Evolutionary conservation across 768 basidiomycete species (phyloP), one percentile per base, ranked within the genome.

Genomic region (Suillus paluster): DNA sequence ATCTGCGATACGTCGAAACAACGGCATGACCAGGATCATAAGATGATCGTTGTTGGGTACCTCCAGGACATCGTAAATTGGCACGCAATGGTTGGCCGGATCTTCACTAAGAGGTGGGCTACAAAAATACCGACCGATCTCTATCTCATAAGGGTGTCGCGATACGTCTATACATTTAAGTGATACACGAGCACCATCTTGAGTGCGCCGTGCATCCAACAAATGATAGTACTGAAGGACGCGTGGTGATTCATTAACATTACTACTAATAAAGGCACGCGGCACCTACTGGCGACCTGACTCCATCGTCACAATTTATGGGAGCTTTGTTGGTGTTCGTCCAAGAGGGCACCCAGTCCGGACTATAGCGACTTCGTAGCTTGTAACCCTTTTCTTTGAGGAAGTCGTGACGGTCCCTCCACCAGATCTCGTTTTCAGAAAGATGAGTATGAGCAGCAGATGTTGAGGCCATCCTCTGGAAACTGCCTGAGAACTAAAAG

Each of bases 161-260:
- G 52, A 23, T 6, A 54, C 61, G 0, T 63, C 14, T 0, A 72
- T 56, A 39, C 49, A 30, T 45, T 78, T 79, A 34, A 80, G 59
- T 23, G 62, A 50, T 11, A 80, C 74, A 3, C 41, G 62, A 12
- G 59, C 59, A 17, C 67, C 66, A 50, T 78, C 73, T 11, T 8
- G 38, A 8, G 63, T 46, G 3, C 74, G 65, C 2, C 63, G 58
- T 1, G 77, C 77, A 57, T 76, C 76, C 14, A 71, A n/a, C 0
- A 62, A 9, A 45, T 19, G n/a, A 60, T 1, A 10, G 9, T 54
- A 21, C 53, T 54, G 0, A 3, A 54, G 2, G 21, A 54, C 1
- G 5, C 33, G n/a, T n/a, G 2, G 11, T 33, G 0, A n/a, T 25
- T 17, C 0, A 50, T 33, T 2, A 1, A 9, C 14, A 34, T 19